Percentiles rank a stretch among this genome's conserved stretches.
Conservation (phyloP, 2,329 filamentous ascomycete genomes). For the Alternaria rosae region DNA sequence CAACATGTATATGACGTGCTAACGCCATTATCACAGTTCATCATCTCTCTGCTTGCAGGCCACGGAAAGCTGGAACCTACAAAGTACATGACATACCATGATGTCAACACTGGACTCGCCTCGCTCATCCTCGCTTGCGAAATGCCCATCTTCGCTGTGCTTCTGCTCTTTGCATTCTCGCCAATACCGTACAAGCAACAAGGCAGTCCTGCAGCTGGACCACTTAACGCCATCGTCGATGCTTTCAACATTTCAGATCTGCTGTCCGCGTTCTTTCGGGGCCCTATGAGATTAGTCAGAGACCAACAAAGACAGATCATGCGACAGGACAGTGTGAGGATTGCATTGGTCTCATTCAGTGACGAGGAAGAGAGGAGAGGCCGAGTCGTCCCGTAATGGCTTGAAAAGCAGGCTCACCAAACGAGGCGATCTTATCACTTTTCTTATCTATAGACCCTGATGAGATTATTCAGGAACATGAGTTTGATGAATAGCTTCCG, state of each 20-base stretch:
- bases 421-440: not conserved
- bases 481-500: not conserved
- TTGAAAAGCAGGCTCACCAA: not conserved
- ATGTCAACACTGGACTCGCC: conserved; percentile 37
- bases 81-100: conserved; percentile 40
- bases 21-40: conserved; percentile 21
- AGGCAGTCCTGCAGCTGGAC: conserved; percentile 23
- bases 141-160: conserved; percentile 42
- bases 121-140: conserved; percentile 41
- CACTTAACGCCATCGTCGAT: conserved; percentile 30
- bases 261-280: conserved; percentile 34
- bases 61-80: conserved; percentile 29
- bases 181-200: conserved; percentile 30
- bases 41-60: conserved; percentile 40
- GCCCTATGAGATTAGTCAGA: conserved; percentile 41
- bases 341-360: not conserved
- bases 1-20: not conserved
- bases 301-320: conserved; percentile 37
- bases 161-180: conserved; percentile 37
- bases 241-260: conserved; percentile 41
- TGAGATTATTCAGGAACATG: not conserved
- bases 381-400: not conserved
- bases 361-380: not conserved
- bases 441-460: not conserved
- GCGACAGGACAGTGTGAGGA: conserved; percentile 26